phyloP scores from a whole-genome alignment of 768 basidiomycete species.

The Psilocybe cubensis region DNA sequence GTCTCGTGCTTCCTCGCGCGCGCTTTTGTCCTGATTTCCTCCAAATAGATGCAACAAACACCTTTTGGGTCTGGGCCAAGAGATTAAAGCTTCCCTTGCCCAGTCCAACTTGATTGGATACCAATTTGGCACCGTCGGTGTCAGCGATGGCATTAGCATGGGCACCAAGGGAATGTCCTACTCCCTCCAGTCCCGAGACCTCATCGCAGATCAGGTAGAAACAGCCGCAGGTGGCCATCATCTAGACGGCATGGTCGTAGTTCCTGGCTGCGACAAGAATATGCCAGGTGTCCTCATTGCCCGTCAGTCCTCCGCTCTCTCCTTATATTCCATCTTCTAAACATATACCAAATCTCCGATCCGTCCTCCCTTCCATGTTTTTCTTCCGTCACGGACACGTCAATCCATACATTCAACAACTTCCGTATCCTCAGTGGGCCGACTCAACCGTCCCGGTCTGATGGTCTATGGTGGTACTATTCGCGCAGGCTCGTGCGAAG shows the following conservation, averaged over 20 bases:
- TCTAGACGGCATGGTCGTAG: slow-evolving; percentile 96
- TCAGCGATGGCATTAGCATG: slow-evolving; percentile 99
- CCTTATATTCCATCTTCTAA: slow-evolving; percentile 21
- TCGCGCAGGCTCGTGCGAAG: slow-evolving; percentile 89
- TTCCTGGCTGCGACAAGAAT: slow-evolving; percentile 99
- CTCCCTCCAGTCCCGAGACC: slow-evolving; percentile 96
- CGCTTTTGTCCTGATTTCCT: slow-evolving; percentile 12
- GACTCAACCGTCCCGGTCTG: slow-evolving; percentile 92
- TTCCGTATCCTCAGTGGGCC: slow-evolving; percentile 64
- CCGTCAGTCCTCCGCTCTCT: slow-evolving; percentile 52
- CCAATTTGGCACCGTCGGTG: slow-evolving; percentile 97
- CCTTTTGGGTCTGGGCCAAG: slow-evolving; percentile 84
- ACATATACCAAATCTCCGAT: slow-evolving; percentile 9
- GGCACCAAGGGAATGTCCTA: slow-evolving; percentile 93
- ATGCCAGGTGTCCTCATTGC: slow-evolving; percentile 99
- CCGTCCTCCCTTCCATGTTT: neutral
- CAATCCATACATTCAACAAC: slow-evolving; percentile 1
- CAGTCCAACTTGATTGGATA: slow-evolving; percentile 84
- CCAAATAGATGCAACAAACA: slow-evolving; percentile 88
- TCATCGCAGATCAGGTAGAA: slow-evolving; percentile 98
- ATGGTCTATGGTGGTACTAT: slow-evolving; percentile 99
- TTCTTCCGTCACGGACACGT: slow-evolving; percentile 1
- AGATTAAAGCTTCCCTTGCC: slow-evolving; percentile 80
- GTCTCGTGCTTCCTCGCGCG: slow-evolving; percentile 28
- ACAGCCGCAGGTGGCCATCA: slow-evolving; percentile 96